Percentiles rank a stretch among this genome's conserved stretches.
Conservation (phyloP, 768 basidiomycete genomes). For the Macrolepiota albuminosa region DNA sequence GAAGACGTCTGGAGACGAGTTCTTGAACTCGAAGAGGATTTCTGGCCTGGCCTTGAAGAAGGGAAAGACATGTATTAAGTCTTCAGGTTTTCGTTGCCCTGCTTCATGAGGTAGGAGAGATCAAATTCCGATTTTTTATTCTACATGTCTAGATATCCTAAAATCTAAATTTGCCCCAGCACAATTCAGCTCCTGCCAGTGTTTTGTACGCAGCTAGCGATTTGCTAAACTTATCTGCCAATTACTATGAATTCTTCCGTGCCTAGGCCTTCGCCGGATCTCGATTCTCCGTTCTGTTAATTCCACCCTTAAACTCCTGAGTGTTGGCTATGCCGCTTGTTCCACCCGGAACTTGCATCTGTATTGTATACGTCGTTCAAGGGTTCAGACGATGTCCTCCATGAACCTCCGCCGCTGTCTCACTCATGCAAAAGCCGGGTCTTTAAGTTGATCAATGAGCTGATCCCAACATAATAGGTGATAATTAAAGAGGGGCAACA, state of each 20-base stretch:
- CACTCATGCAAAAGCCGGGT: neutral
- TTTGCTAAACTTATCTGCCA: too few relatives aligned
- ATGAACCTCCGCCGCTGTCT: neutral
- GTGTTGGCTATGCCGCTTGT: neutral
- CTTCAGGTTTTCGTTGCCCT: neutral
- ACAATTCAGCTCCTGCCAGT: neutral
- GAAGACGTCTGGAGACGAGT: constrained; percentile 55
- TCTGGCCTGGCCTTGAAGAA: constrained; percentile 16
- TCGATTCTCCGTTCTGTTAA: too few relatives aligned
- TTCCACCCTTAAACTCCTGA: neutral
- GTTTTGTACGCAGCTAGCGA: too few relatives aligned
- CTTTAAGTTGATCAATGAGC: neutral
- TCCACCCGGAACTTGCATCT: too few relatives aligned
- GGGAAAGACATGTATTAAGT: neutral
- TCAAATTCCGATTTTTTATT: neutral
- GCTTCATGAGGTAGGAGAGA: neutral
- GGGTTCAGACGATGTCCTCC: neutral
- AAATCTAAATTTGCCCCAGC: neutral
- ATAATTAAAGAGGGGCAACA: neutral
- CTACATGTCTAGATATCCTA: neutral
- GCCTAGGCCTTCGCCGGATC: too few relatives aligned
- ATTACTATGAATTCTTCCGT: too few relatives aligned
- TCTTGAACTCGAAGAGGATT: constrained; percentile 46
- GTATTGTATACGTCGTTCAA: neutral
- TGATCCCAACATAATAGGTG: neutral